Percentiles rank a stretch among this genome's conserved stretches.
Evolutionary conservation across 805 yeast species (phyloP).

Genomic region (Teunomyces stri): DNA sequence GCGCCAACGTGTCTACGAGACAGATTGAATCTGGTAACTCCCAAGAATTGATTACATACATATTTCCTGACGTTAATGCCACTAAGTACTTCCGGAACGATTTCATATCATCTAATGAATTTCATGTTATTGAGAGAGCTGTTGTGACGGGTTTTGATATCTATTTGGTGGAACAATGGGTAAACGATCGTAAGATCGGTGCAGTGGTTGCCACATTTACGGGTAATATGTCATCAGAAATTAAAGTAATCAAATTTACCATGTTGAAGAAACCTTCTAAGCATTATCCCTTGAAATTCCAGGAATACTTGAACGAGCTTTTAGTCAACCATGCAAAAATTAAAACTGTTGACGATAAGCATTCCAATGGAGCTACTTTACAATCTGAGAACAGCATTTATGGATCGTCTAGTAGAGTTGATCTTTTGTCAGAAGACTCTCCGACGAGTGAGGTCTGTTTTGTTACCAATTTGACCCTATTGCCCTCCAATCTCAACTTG

Average conservation of each 20-base stretch:
- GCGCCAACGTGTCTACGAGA: neutral
- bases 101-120: conserved; percentile 29
- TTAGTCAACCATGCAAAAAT: conserved; percentile 65
- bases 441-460: conserved; percentile 43
- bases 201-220: conserved; percentile 78
- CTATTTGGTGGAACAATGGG: conserved; percentile 95
- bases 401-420: neutral
- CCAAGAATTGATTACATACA: conserved; percentile 30
- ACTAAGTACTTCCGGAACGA: conserved; percentile 45
- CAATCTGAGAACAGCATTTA: neutral
- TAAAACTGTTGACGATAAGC: conserved; percentile 43
- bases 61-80: conserved; percentile 59
- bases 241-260: conserved; percentile 57
- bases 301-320: conserved; percentile 63
- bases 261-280: conserved; percentile 46
- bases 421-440: neutral
- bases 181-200: conserved; percentile 63
- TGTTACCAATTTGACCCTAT: conserved; percentile 77
- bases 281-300: conserved; percentile 52
- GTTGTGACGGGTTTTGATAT: conserved; percentile 75
- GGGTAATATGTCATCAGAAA: conserved; percentile 68
- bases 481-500: conserved; percentile 72
- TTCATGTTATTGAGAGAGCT: conserved; percentile 45
- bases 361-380: neutral
- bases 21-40: conserved; percentile 5